Percentiles rank a stretch among this genome's conserved stretches.
phyloP scores from a whole-genome alignment of 2,329 filamentous ascomycete species.

The Beauveria asiatica region DNA sequence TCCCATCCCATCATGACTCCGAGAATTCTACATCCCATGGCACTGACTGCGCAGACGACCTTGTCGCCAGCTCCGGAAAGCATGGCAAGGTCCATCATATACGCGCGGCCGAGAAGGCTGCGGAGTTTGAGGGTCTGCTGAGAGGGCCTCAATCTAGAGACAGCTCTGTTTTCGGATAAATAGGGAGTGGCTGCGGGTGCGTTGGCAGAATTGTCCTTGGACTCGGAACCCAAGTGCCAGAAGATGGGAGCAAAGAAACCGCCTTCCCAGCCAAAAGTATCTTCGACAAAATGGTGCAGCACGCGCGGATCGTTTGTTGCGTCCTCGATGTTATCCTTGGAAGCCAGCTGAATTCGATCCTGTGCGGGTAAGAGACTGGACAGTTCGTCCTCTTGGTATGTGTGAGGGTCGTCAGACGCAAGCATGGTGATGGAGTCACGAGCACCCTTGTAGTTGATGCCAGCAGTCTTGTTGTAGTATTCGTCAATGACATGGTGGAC shows the following conservation, averaged over 20 bases:
- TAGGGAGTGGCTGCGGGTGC: constrained; percentile 21
- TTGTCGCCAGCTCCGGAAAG: constrained; percentile 59
- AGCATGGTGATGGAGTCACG: constrained; percentile 49
- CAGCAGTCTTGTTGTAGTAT: constrained; percentile 35
- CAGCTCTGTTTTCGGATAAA: constrained; percentile 17
- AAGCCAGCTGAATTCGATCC: constrained; percentile 66
- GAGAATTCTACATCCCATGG: constrained; percentile 62
- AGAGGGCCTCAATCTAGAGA: constrained; percentile 27
- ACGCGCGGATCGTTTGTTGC: constrained; percentile 35
- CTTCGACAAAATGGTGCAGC: constrained; percentile 61
- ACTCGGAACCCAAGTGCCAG: constrained; percentile 58
- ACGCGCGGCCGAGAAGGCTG: constrained; percentile 69
- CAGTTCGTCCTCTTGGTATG: constrained; percentile 61
- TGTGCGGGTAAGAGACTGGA: constrained; percentile 54
- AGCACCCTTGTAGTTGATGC: constrained; percentile 20
- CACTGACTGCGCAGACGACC: constrained; percentile 69
- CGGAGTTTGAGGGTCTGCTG: constrained; percentile 56
- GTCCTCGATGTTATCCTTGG: constrained; percentile 42
- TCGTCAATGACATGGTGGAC: constrained; percentile 47
- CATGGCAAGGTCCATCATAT: constrained; percentile 72
- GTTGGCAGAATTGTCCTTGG: constrained; percentile 32
- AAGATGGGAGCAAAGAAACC: constrained; percentile 79
- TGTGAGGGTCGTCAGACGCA: constrained; percentile 73
- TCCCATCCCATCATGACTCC: constrained; percentile 88
- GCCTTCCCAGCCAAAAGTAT: constrained; percentile 78